Conservation (phyloP, 2,329 filamentous ascomycete genomes). For the Dryadomyces quercivorus region DNA sequence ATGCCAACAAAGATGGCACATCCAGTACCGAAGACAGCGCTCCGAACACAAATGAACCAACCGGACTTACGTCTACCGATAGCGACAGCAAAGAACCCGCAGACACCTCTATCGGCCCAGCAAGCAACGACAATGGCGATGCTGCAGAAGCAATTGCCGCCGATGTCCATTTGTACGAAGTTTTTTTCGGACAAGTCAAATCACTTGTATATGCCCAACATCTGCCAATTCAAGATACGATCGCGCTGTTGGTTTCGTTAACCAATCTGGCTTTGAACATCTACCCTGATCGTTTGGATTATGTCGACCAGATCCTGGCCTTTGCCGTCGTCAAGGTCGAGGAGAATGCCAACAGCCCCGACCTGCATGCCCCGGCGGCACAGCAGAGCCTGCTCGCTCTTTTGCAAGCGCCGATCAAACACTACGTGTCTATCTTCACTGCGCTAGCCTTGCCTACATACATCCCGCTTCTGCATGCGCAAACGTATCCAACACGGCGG, state of each 20-base stretch:
- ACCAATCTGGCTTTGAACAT: conserved; percentile 91
- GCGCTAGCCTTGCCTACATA: conserved; percentile 86
- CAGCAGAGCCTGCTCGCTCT: conserved; percentile 84
- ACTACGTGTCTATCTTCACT: conserved; percentile 93
- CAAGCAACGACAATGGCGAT: background rate
- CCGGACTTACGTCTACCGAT: background rate
- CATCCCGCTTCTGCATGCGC: conserved; percentile 76
- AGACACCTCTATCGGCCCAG: background rate
- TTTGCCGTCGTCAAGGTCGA: conserved; percentile 79
- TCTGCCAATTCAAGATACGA: conserved; percentile 86
- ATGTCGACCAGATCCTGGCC: conserved; percentile 84
- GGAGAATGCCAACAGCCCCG: conserved; percentile 88
- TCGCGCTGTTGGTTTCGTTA: conserved; percentile 85
- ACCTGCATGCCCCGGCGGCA: conserved; percentile 75
- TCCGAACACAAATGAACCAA: conserved; percentile 16
- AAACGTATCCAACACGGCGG: conserved; percentile 84
- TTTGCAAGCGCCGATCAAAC: conserved; percentile 78
- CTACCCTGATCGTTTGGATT: conserved; percentile 84
- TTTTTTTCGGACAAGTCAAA: conserved; percentile 94
- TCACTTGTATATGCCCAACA: conserved; percentile 85
- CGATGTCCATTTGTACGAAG: conserved; percentile 84
- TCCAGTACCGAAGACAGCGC: conserved; percentile 19
- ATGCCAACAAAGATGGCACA: background rate
- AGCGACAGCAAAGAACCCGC: background rate
- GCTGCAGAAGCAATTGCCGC: conserved; percentile 41